A percentile compares a stretch with the other conserved stretches of the same genome.
Evolutionary conservation across 495 filamentous ascomycete species (phyloP).

Genomic region (Extremus antarcticus): DNA sequence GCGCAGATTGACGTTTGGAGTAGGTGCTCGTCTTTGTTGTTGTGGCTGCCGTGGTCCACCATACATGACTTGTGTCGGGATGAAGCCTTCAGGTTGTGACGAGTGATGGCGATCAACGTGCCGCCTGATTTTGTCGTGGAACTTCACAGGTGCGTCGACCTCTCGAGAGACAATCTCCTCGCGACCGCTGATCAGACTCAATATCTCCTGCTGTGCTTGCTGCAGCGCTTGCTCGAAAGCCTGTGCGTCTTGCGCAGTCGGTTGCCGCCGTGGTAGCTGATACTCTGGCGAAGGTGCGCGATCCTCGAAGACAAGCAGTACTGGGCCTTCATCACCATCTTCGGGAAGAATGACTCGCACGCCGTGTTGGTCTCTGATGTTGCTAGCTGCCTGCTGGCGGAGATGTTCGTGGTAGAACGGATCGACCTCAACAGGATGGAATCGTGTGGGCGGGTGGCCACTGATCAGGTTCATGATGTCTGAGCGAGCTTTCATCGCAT

Average conservation of each 20-base stretch:
- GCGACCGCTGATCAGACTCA: conserved; percentile 59
- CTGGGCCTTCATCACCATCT: conserved; percentile 40
- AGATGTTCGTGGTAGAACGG: conserved; percentile 79
- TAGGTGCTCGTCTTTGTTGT: conserved; percentile 24
- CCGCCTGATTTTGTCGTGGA: conserved; percentile 65
- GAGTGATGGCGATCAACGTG: conserved; percentile 71
- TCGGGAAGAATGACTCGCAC: conserved; percentile 72
- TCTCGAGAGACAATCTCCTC: conserved; percentile 52
- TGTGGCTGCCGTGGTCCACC: conserved; percentile 24
- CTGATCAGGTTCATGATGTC: conserved; percentile 73
- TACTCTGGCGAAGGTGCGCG: conserved; percentile 45
- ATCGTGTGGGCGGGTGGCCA: conserved; percentile 65
- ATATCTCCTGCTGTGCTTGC: conserved; percentile 61
- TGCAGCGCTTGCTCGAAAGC: conserved; percentile 58
- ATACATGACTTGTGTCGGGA: conserved; percentile 61
- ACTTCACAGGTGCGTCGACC: conserved; percentile 64
- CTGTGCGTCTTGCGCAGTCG: conserved; percentile 47
- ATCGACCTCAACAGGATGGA: conserved; percentile 61
- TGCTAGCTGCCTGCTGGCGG: conserved; percentile 48
- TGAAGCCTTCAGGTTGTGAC: conserved; percentile 48
- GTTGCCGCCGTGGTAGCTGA: conserved; percentile 54
- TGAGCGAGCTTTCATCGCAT: conserved; percentile 62
- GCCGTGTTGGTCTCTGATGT: conserved; percentile 60
- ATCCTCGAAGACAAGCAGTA: conserved; percentile 80
- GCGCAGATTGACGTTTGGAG: conserved; percentile 46